A percentile compares a stretch with the other conserved stretches of the same genome.
phyloP scores from a whole-genome alignment of 1,139 yeast species.

The Blastobotrys petasosporus region DNA sequence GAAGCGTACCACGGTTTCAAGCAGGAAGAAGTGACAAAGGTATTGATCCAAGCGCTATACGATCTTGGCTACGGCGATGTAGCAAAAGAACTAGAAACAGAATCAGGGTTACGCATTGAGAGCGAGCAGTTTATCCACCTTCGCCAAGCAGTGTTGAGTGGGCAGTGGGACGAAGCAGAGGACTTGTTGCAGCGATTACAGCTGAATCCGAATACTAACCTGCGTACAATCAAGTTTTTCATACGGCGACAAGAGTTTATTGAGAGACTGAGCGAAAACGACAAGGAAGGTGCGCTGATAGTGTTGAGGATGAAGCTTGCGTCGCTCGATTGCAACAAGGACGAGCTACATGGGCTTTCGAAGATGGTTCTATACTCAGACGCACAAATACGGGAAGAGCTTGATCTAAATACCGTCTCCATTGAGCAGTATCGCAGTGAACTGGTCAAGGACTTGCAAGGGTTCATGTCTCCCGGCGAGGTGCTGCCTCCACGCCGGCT shows the following conservation, averaged over 20 bases:
- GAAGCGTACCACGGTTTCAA: conserved; percentile 25
- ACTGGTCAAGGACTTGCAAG: conserved; percentile 41
- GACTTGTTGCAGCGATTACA: conserved; percentile 31
- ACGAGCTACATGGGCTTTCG: conserved; percentile 32
- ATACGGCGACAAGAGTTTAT: conserved; percentile 34
- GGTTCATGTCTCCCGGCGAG: conserved; percentile 45
- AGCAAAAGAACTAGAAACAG: conserved; percentile 37
- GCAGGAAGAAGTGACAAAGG: conserved; percentile 42
- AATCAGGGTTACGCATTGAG: conserved; percentile 39
- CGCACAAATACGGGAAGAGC: conserved; percentile 29
- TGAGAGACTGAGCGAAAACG: conserved; percentile 26
- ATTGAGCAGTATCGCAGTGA: conserved; percentile 37
- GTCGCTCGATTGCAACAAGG: conserved; percentile 18
- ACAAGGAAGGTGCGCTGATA: conserved; percentile 39
- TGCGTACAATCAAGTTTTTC: conserved; percentile 25
- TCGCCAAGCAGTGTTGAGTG: conserved; percentile 37
- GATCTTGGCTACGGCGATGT: conserved; percentile 45
- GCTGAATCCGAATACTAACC: conserved; percentile 25
- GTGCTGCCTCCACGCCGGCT: conserved; percentile 50
- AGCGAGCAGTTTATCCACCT: conserved; percentile 37
- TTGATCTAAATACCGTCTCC: conserved; percentile 37
- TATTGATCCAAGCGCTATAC: conserved; percentile 44
- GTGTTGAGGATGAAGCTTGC: conserved; percentile 37
- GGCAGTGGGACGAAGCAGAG: conserved; percentile 41
- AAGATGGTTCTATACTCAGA: conserved; percentile 35